A percentile compares a stretch with the other conserved stretches of the same genome.
phyloP scores from a whole-genome alignment of 805 yeast species.

The Candida alai region DNA sequence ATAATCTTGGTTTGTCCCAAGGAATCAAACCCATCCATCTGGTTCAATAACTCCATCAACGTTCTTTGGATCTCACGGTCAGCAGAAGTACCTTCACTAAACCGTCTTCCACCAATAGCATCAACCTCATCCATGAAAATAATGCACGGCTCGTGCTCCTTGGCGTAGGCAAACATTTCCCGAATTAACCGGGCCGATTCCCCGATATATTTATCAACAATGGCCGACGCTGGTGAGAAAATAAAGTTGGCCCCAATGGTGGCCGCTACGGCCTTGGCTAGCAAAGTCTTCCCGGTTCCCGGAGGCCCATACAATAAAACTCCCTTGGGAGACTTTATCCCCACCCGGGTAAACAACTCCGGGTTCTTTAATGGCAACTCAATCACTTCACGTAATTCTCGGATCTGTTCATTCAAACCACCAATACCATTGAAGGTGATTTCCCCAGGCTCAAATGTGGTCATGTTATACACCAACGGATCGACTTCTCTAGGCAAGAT shows the following conservation, averaged over 20 bases:
- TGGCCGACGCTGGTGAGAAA: slow-evolving; percentile 97
- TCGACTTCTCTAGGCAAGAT: slow-evolving; percentile 96
- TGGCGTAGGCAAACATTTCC: slow-evolving; percentile 97
- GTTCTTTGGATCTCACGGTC: slow-evolving; percentile 99
- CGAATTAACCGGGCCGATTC: slow-evolving; percentile 95
- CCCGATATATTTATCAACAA: slow-evolving; percentile 96
- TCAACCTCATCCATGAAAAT: slow-evolving; percentile 98
- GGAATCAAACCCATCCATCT: slow-evolving; percentile 98
- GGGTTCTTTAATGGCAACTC: slow-evolving; percentile 97
- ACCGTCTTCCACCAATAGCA: slow-evolving; percentile 98
- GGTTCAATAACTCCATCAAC: slow-evolving; percentile 92
- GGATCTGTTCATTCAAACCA: slow-evolving; percentile 91
- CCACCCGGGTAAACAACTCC: slow-evolving; percentile 90
- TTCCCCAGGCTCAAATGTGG: slow-evolving; percentile 96
- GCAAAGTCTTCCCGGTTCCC: slow-evolving; percentile 94
- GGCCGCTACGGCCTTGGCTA: slow-evolving; percentile 98
- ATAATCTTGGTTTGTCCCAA: slow-evolving; percentile 95
- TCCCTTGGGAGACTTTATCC: slow-evolving; percentile 98
- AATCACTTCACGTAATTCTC: slow-evolving; percentile 95
- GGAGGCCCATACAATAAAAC: slow-evolving; percentile 97
- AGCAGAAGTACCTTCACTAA: slow-evolving; percentile 96
- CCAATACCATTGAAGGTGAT: slow-evolving; percentile 93
- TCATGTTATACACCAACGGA: slow-evolving; percentile 97
- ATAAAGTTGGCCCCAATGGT: slow-evolving; percentile 97
- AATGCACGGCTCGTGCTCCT: slow-evolving; percentile 96